Percentiles rank a stretch among this genome's conserved stretches.
Conservation (phyloP, 805 yeast species). For the Yarrowia sp. region DNA sequence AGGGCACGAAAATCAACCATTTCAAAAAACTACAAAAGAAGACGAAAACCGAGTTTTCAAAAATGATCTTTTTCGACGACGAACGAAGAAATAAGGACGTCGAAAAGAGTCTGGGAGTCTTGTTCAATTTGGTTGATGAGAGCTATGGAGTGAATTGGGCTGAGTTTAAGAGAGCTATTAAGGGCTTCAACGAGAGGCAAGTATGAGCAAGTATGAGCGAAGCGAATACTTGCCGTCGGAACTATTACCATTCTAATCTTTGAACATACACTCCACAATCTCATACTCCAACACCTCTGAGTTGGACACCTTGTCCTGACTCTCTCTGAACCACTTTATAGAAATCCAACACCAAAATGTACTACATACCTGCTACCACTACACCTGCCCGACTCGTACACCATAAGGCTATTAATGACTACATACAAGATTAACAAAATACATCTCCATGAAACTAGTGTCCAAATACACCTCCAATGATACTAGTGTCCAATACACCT, state of each 20-base stretch:
- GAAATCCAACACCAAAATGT: too few species aligned
- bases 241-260: too few species aligned
- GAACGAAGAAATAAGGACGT: slow-evolving; percentile 77
- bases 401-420: neutral
- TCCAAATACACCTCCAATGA: neutral
- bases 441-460: neutral
- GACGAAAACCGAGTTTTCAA: slow-evolving; percentile 46
- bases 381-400: too few species aligned
- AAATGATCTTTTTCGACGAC: slow-evolving; percentile 73
- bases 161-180: slow-evolving; percentile 41
- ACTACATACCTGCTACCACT: too few species aligned
- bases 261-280: too few species aligned
- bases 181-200: slow-evolving; percentile 33
- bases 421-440: neutral
- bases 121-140: slow-evolving; percentile 60
- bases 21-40: slow-evolving; percentile 41
- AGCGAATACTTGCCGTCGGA: neutral
- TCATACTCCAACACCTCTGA: too few species aligned
- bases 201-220: neutral
- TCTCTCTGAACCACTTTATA: too few species aligned
- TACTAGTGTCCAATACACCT: too few species aligned
- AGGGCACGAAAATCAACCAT: slow-evolving; percentile 52
- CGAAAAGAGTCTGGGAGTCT: slow-evolving; percentile 57
- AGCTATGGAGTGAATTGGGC: slow-evolving; percentile 54
- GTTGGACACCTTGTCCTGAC: too few species aligned